Base-by-base conservation (phyloP, 2,329 filamentous ascomycete species). In the Truncatella angustata region DNA sequence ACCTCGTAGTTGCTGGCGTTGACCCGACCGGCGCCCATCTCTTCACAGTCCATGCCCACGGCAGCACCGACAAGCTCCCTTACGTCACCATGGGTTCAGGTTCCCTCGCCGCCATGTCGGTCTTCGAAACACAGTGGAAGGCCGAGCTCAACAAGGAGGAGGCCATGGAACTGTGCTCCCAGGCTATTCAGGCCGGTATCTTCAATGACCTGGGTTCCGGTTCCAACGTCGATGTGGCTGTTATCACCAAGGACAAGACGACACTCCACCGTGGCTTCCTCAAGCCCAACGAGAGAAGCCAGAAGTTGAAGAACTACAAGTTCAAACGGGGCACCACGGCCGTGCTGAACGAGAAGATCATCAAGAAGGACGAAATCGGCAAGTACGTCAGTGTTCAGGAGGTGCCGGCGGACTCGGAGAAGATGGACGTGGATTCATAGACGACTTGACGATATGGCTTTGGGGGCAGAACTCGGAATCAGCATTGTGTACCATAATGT, bases 41-140 rank as follows among this genome's bases (percentile, higher is more conserved):
- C 56, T 99, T 96, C 80, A 99, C 95, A 58, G 94, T 99, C 39
- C 94, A 99, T 75, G 94, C 94, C 54, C 95, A 99, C 79, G 94
- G 95, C 60, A 94, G 88, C 66, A 99, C 94, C 56, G 94, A 99
- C 78, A 99, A 97, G 80, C 86, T 99, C 45, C 94, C 94, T 47
- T 99, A 99, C 72, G 95, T 99, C 61, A 99, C 95, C 59, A 99
- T 99, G 94, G 94, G 94, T 50, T 96, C 90, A 21, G 94, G 94
- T 58, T 96, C 91, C 44, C 79, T 99, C 60, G 94, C 94, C 24
- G 94, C 94, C 68, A 99, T 99, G 94, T 90, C 90, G 28, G 89
- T 99, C 48, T 99, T 99, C 68, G 94, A 99, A 80, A 95, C 92
- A 46, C 86, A 87, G 74, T 99, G 95, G 95, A 90, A 92, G 81